phyloP scores from a whole-genome alignment of 108 stramenopile species.

The Stephanodiscus minutulus region DNA sequence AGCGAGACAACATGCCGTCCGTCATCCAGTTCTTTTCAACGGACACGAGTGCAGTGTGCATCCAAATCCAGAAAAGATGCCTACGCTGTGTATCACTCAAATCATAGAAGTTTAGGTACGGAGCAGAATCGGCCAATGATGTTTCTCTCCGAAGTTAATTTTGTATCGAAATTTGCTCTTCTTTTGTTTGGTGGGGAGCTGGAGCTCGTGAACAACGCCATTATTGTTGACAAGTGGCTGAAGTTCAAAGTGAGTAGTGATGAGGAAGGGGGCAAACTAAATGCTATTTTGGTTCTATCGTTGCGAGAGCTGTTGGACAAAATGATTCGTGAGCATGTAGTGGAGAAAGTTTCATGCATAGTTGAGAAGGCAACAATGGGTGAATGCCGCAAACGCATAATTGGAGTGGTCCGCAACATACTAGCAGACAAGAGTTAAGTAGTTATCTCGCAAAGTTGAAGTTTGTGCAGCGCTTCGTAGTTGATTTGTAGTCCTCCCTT shows the following conservation, averaged over 20 bases:
- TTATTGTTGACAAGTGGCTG: conserved; percentile 65
- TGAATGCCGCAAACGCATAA: conserved; percentile 21
- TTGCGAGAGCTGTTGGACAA: conserved; percentile 31
- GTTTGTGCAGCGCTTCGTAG: too few species aligned
- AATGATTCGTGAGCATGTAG: conserved; percentile 34
- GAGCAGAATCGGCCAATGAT: conserved; percentile 29
- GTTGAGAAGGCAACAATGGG: conserved; percentile 18
- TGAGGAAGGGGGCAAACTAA: conserved; percentile 22
- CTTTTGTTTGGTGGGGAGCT: conserved; percentile 66
- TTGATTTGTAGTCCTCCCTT: too few species aligned
- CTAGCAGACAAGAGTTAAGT: conserved; percentile 26
- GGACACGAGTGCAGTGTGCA: conserved; percentile 49
- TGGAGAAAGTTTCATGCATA: conserved; percentile 16
- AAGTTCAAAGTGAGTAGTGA: conserved; percentile 65
- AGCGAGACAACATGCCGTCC: conserved; percentile 48
- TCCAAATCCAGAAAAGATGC: conserved; percentile 55
- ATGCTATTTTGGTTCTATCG: conserved; percentile 37
- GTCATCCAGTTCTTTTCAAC: conserved; percentile 57
- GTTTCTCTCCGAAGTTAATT: conserved; percentile 69
- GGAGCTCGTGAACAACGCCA: conserved; percentile 52
- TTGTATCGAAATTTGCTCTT: conserved; percentile 66
- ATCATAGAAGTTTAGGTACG: conserved; percentile 49
- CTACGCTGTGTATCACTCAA: conserved; percentile 70
- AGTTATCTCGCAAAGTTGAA: not conserved
- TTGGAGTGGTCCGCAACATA: conserved; percentile 28